These are phyloP conservation scores for Mycena epipterygia DNA, from an alignment of 768 basidiomycete species.

Conservation along the genomic window DNA sequence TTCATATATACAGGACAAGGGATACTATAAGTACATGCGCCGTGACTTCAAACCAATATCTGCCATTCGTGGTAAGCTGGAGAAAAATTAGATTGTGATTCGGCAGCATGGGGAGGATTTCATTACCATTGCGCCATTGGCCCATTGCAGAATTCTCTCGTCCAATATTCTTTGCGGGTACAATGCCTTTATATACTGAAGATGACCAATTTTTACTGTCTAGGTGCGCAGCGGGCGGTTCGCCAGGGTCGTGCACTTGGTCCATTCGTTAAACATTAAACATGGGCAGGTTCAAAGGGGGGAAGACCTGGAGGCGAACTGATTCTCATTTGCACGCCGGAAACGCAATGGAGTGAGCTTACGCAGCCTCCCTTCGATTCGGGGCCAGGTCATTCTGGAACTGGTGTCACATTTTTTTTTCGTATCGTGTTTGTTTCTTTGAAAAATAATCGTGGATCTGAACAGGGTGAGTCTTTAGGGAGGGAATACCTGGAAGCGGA, in stretches of 20 bases:
- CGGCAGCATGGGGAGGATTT: not conserved
- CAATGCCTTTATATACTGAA: slow-evolving; percentile 71
- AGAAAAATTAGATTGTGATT: not conserved
- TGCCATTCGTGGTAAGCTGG: slow-evolving; percentile 69
- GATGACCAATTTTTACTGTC: slow-evolving; percentile 55
- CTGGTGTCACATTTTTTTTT: too few relatives aligned
- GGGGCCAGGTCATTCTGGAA: too few relatives aligned
- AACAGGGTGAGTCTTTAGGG: too few relatives aligned
- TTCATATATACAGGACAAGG: not conserved
- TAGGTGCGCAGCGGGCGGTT: slow-evolving; percentile 54
- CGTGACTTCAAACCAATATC: slow-evolving; percentile 65
- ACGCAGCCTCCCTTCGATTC: too few relatives aligned
- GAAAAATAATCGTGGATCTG: too few relatives aligned
- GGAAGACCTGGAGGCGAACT: too few relatives aligned
- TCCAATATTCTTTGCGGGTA: slow-evolving; percentile 70
- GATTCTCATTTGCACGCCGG: too few relatives aligned
- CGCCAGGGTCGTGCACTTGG: slow-evolving; percentile 51
- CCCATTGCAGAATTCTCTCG: slow-evolving; percentile 73
- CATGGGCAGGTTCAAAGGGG: too few relatives aligned
- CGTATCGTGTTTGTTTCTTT: too few relatives aligned
- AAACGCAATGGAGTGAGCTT: too few relatives aligned
- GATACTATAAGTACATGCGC: slow-evolving; percentile 52
- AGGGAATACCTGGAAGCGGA: too few relatives aligned
- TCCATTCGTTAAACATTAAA: slow-evolving; percentile 50
- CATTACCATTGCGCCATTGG: slow-evolving; percentile 71